Evolutionary conservation across 345 rosid species (phyloP).

Genomic region (Microcos paniculata): DNA sequence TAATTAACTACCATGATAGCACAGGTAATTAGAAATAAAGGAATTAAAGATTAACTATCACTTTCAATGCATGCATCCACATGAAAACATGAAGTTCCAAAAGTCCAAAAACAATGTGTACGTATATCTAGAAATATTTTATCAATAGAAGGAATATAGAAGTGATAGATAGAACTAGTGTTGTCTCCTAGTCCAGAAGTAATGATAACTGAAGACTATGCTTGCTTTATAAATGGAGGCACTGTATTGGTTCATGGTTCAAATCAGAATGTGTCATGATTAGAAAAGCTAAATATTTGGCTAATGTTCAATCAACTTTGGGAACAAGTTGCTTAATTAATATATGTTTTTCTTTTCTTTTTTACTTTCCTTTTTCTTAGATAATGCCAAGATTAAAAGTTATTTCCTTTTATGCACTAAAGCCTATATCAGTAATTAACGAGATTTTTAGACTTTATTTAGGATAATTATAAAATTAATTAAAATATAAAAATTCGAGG

Average conservation of each 20-base stretch:
- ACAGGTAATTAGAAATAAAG: not conserved
- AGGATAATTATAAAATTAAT: too few relatives aligned
- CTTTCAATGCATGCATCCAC: not conserved
- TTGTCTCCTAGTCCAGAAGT: not conserved
- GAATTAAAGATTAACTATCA: not conserved
- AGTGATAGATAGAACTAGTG: too few relatives aligned
- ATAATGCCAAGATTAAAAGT: too few relatives aligned
- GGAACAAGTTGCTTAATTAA: not conserved
- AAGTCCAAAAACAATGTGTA: too few relatives aligned
- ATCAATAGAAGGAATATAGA: not conserved
- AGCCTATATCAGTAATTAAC: too few relatives aligned
- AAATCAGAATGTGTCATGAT: conserved; percentile 3
- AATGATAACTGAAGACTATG: not conserved
- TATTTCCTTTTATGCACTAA: too few relatives aligned
- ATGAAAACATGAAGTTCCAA: too few relatives aligned
- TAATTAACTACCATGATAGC: not conserved
- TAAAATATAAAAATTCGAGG: too few relatives aligned
- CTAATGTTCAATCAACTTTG: not conserved
- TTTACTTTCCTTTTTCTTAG: too few relatives aligned
- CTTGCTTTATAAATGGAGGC: not conserved
- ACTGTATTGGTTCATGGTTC: not conserved
- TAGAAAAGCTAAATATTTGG: not conserved
- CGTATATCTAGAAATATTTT: not conserved
- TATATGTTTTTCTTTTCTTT: too few relatives aligned
- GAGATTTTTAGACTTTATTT: too few relatives aligned